phyloP scores from a whole-genome alignment of 768 basidiomycete genomes.

The Sistotremastrum niveocremeum region DNA sequence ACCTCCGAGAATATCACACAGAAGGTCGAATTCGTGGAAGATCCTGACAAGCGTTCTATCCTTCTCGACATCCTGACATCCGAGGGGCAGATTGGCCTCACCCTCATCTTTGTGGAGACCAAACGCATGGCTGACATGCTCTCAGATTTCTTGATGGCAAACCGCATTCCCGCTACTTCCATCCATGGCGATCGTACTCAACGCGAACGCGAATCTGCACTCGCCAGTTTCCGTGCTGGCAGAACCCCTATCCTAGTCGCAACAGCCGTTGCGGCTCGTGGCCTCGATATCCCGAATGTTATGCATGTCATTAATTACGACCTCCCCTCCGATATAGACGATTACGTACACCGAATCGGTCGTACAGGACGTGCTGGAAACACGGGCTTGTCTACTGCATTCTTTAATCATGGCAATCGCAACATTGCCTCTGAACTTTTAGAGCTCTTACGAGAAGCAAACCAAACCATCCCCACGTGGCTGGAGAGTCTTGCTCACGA shows the following conservation, averaged over 20 bases:
- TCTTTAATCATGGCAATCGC: slow-evolving; percentile 89
- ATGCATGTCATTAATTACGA: slow-evolving; percentile 99
- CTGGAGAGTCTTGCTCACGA: slow-evolving; percentile 79
- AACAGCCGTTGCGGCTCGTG: slow-evolving; percentile 97
- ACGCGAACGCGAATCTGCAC: slow-evolving; percentile 90
- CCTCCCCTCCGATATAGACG: slow-evolving; percentile 94
- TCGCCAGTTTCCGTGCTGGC: slow-evolving; percentile 90
- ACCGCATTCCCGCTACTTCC: slow-evolving; percentile 81
- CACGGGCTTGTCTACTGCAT: slow-evolving; percentile 88
- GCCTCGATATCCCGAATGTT: slow-evolving; percentile 98
- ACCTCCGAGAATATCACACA: slow-evolving; percentile 99
- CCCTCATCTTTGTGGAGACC: slow-evolving; percentile 97
- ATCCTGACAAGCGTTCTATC: slow-evolving; percentile 91
- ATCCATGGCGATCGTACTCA: slow-evolving; percentile 98
- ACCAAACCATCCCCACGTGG: slow-evolving; percentile 90
- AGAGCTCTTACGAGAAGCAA: slow-evolving; percentile 89
- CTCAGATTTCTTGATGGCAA: slow-evolving; percentile 83
- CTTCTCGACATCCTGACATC: slow-evolving; percentile 87
- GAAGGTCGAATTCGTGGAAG: slow-evolving; percentile 97
- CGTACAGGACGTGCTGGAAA: slow-evolving; percentile 99
- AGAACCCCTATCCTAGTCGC: slow-evolving; percentile 95
- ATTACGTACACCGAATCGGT: slow-evolving; percentile 97
- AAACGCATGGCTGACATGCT: slow-evolving; percentile 99
- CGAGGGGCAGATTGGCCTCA: slow-evolving; percentile 57
- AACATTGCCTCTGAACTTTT: slow-evolving; percentile 86